Percentiles rank a stretch among this genome's conserved stretches.
Conservation (phyloP, 192 early-diverging fungal genomes). For the Umbelopsis isabellina region DNA sequence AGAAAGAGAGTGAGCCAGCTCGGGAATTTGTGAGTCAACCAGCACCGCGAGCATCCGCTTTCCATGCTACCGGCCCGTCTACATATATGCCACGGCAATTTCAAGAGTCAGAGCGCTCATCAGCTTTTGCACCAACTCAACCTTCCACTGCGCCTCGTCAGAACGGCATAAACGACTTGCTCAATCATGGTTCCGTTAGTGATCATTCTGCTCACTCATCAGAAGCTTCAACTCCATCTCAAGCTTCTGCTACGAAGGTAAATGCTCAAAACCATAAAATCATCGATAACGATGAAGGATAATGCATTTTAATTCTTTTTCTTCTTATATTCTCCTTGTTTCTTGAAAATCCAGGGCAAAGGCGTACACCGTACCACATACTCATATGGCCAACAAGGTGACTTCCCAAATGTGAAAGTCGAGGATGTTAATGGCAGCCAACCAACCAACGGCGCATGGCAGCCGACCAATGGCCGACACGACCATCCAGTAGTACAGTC, state of each 20-base stretch:
- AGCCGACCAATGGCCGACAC: neutral
- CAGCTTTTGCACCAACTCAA: neutral
- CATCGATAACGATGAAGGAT: too few species aligned
- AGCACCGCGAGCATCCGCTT: neutral
- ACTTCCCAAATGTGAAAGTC: conserved; percentile 5
- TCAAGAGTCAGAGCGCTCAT: neutral
- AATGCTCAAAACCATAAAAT: too few species aligned
- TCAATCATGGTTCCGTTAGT: neutral
- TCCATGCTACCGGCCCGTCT: neutral
- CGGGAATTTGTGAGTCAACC: neutral
- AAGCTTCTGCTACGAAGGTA: neutral
- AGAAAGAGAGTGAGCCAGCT: neutral
- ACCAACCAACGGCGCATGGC: neutral
- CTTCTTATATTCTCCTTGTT: too few species aligned
- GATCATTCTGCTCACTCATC: neutral
- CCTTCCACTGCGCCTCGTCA: neutral
- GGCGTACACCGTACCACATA: neutral
- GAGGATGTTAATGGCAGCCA: conserved; percentile 4
- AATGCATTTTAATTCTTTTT: too few species aligned
- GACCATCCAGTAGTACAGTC: neutral
- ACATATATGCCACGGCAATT: neutral
- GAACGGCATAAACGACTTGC: conserved; percentile 7
- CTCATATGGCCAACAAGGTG: conserved; percentile 9
- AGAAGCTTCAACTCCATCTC: neutral
- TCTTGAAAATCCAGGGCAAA: neutral